Base-by-base conservation (phyloP, 768 basidiomycete species). In the Pulveroboletus frians region DNA sequence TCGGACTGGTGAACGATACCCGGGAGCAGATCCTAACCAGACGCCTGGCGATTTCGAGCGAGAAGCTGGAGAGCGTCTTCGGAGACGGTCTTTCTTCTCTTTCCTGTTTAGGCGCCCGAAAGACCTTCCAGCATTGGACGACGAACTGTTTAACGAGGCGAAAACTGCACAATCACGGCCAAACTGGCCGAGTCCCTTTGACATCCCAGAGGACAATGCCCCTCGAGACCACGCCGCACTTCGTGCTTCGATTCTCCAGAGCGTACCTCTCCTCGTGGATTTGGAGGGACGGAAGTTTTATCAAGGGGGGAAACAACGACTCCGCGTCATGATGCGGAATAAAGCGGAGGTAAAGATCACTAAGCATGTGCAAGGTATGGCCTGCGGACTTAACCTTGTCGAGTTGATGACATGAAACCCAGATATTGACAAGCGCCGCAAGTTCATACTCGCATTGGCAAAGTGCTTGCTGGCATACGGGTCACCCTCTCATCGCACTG, bases 401-500 rank as follows among this genome's bases (percentile, higher is more conserved):
- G 23, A 7, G 36, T 30, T 20, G 29, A 51, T 40, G 40, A 42
- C 49, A 31, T 20, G 50, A 39, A 29, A 47, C 30, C 14, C 49
- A 81, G 81, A 76, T 45, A 62, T 76, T 8, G 65, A 70, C 27
- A 72, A 69, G 39, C 75, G 80, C 43, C 74, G 76, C 49, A 81
- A 84, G 46, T 96, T 96, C 71, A 76, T 96, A 43, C 72, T 94
- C 58, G 85, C 84, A 62, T 78, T 96, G 21, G 89, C 91, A 3
- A 87, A 90, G 63, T 88, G 89, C 10, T 76, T 97, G 50, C 80
- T 97, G 64, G 77, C 83, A n/a, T 94, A 89, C 64, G 93, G 93
- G 17, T 88, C 92, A n/a, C 92, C 92, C 2, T 92, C 91, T 18
- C 94, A 96, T 66, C 79, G 94, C 17, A 85, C 94, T 54, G 92